Conservation (phyloP, 305 asterid species). For the Fraxinus ornus region DNA sequence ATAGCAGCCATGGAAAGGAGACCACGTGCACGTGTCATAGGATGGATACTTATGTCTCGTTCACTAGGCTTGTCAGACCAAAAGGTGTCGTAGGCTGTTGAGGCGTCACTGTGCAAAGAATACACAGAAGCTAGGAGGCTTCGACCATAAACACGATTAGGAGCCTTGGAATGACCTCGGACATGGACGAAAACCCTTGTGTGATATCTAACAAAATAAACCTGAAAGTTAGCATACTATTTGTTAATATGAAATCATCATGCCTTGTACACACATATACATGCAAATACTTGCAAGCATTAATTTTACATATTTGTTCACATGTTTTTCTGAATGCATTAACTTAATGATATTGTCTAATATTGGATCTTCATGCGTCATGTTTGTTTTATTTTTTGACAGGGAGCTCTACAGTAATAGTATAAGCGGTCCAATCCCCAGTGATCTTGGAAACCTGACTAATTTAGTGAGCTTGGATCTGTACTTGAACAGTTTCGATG, state of each 20-base stretch:
- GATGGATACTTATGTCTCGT: not conserved
- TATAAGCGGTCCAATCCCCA: not conserved
- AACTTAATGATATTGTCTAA: not conserved
- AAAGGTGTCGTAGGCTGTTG: not conserved
- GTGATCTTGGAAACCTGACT: conserved; percentile 29
- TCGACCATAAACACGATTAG: not conserved
- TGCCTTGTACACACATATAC: not conserved
- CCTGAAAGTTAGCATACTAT: not conserved
- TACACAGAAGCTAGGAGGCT: not conserved
- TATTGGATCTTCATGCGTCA: not conserved
- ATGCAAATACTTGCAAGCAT: not conserved
- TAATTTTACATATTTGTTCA: not conserved
- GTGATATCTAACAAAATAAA: not conserved
- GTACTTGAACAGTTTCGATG: conserved; percentile 44
- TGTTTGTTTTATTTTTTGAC: not conserved
- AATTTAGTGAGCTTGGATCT: conserved; percentile 32
- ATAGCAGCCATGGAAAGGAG: not conserved
- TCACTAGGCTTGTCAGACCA: not conserved
- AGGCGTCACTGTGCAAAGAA: not conserved
- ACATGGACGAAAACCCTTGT: not conserved
- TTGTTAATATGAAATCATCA: not conserved
- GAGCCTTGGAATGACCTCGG: not conserved
- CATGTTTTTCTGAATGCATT: not conserved
- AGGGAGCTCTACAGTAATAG: conserved; percentile 2
- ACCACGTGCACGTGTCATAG: not conserved